Evolutionary conservation across 345 rosid species (phyloP).

Genomic region (Moricandia moricandioides): DNA sequence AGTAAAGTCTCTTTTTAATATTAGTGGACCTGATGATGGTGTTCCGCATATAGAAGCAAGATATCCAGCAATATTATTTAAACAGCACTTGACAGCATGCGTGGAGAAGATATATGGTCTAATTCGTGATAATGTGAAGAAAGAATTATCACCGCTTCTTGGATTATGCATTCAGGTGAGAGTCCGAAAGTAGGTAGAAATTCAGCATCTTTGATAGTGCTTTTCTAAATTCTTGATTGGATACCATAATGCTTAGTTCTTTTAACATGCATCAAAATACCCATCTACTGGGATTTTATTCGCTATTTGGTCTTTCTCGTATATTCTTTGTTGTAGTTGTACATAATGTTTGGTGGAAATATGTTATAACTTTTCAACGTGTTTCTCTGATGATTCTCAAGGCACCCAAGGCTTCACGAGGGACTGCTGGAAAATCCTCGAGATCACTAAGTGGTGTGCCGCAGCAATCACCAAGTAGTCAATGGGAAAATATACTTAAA

Average conservation of each 20-base stretch:
- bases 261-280: slow-evolving; percentile 14
- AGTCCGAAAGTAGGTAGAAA: slow-evolving; percentile 9
- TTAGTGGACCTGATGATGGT: slow-evolving; percentile 70
- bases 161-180: slow-evolving; percentile 86
- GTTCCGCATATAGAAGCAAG: slow-evolving; percentile 84
- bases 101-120: slow-evolving; percentile 98
- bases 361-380: slow-evolving; percentile 5
- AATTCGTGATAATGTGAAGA: slow-evolving; percentile 94
- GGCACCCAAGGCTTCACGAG: slow-evolving; percentile 84
- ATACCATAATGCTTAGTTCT: background rate
- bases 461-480: slow-evolving; percentile 61
- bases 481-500: slow-evolving; percentile 85
- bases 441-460: slow-evolving; percentile 66
- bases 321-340: background rate
- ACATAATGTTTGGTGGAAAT: no score
- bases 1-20: slow-evolving; percentile 74
- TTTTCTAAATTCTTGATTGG: slow-evolving; percentile 9
- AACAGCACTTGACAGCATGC: slow-evolving; percentile 95
- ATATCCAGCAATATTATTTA: slow-evolving; percentile 89
- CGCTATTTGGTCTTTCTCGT: slow-evolving; percentile 1
- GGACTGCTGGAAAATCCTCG: slow-evolving; percentile 69
- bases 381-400: slow-evolving; percentile 28
- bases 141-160: slow-evolving; percentile 79
- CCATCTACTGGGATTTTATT: background rate
- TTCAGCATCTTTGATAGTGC: slow-evolving; percentile 3